Base-by-base conservation (phyloP, 345 rosid species). In the Lepidium africanum region DNA sequence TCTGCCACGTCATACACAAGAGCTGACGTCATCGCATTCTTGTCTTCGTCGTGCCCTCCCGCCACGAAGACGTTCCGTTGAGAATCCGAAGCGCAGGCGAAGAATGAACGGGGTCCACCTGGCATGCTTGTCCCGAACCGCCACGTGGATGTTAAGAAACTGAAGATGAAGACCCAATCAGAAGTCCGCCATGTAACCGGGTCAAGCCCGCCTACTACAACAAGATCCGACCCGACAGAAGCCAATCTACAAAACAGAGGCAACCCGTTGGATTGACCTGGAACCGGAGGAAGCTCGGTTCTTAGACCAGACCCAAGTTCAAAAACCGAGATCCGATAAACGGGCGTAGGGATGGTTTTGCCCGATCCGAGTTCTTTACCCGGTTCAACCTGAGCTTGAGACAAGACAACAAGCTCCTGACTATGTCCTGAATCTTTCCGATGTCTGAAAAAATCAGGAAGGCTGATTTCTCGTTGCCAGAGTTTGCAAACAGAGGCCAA, bases 161-260 rank as follows among this genome's bases (percentile, higher is more conserved):
- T 74, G 58, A 79, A 88, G 2, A 87, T 60, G 16, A 67, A 81
- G 7, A 92, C 91, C 0, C 85, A 80, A 7, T 51, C 63, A 7
- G 82, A 72, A 12, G 78, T 75, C 63, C 80, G 82, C 87, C 87
- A 92, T 2, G 82, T 86, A 19, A 40, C 76, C 35, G 85, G 89
- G 72, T 90, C 88, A 70, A 88, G 60, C 72, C 98, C 98, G 0
- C 97, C 97, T 51, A 90, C 27, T 43, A 85, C 81, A 8, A 90
- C 82, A 48, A 93, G 80, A 45, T 82, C 81, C 63, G 83, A 80
- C 43, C 96, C 94, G 36, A 81, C 87, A 0, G 85, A 70, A 0
- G 75, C 86, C 13, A 93, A 12, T 72, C 78, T 84, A 42, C 96
- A 86, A 12, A 88, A 90, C 83, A 85, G 57, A 5, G 97, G 96